Conservation (phyloP, 148 eudicot species). For the Dianthus caryophyllus region DNA sequence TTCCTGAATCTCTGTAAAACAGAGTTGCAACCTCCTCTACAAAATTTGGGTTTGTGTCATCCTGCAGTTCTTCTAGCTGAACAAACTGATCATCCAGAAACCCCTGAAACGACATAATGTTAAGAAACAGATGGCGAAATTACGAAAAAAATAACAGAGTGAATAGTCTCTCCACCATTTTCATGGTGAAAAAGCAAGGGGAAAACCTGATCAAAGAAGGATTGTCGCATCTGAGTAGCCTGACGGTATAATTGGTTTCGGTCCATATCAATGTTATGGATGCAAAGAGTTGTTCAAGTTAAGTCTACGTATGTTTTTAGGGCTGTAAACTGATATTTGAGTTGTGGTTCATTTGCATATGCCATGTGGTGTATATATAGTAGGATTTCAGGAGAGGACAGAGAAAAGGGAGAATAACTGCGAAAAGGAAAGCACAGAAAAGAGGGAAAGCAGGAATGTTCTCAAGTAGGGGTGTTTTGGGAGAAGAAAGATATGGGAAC, state of each 20-base stretch:
- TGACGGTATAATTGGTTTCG: conserved; percentile 68
- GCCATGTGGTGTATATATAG: conserved; percentile 32
- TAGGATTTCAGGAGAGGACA: conserved; percentile 22
- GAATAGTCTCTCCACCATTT: background rate
- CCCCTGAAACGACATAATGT: conserved; percentile 41
- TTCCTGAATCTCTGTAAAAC: conserved; percentile 78
- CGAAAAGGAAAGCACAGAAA: conserved; percentile 10
- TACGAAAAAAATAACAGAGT: background rate
- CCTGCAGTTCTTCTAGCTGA: conserved; percentile 92
- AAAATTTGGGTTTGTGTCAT: conserved; percentile 81
- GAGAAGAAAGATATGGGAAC: conserved; percentile 29
- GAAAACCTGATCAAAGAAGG: conserved; percentile 88
- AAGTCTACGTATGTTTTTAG: conserved; percentile 5
- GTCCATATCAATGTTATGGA: conserved; percentile 34
- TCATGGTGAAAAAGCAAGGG: background rate
- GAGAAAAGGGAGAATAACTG: conserved; percentile 16
- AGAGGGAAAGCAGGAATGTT: conserved; percentile 27
- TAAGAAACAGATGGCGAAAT: conserved; percentile 4
- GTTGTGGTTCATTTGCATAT: conserved; percentile 19
- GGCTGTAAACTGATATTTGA: conserved; percentile 6
- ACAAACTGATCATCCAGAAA: conserved; percentile 86
- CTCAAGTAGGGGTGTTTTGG: conserved; percentile 28
- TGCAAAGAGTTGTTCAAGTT: background rate
- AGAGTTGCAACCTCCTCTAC: conserved; percentile 88
- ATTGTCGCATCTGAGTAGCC: conserved; percentile 69